Percentiles rank a stretch among this genome's conserved stretches.
Evolutionary conservation across 2,329 filamentous ascomycete species (phyloP).

Genomic region (Penicillium italicum): DNA sequence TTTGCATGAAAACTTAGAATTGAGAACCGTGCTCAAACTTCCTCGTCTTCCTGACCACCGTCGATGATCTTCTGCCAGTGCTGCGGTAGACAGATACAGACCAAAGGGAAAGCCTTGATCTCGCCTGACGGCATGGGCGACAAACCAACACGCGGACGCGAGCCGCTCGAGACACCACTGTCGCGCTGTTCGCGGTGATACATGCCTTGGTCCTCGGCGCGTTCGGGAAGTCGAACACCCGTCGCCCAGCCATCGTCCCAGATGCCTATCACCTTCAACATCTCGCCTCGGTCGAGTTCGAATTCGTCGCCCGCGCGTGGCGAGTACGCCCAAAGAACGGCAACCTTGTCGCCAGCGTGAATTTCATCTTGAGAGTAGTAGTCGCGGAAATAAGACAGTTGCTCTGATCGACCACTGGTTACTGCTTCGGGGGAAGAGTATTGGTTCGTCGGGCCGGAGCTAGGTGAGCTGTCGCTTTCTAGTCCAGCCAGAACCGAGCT

Average conservation of each 20-base stretch:
- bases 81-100: conserved; percentile 91
- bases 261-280: conserved; percentile 96
- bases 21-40: conserved; percentile 20
- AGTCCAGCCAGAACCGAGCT: conserved; percentile 64
- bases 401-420: conserved; percentile 88
- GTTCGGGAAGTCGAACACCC: conserved; percentile 75
- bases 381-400: conserved; percentile 94
- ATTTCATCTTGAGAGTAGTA: conserved; percentile 98
- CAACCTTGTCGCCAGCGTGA: conserved; percentile 81
- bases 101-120: conserved; percentile 95
- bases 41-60: conserved; percentile 56
- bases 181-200: conserved; percentile 76
- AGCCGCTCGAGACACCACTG: conserved; percentile 85
- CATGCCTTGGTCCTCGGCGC: conserved; percentile 83
- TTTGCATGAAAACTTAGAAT: conserved; percentile 24
- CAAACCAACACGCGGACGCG: conserved; percentile 51
- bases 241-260: conserved; percentile 99
- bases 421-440: conserved; percentile 82
- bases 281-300: conserved; percentile 86
- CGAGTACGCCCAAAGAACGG: conserved; percentile 94
- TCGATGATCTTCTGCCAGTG: conserved; percentile 98
- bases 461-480: conserved; percentile 70
- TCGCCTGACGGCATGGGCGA: conserved; percentile 70
- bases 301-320: conserved; percentile 93
- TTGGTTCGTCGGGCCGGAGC: conserved; percentile 61